Base-by-base conservation (phyloP, 768 basidiomycete species). In the Cystofilobasidium capitatum region DNA sequence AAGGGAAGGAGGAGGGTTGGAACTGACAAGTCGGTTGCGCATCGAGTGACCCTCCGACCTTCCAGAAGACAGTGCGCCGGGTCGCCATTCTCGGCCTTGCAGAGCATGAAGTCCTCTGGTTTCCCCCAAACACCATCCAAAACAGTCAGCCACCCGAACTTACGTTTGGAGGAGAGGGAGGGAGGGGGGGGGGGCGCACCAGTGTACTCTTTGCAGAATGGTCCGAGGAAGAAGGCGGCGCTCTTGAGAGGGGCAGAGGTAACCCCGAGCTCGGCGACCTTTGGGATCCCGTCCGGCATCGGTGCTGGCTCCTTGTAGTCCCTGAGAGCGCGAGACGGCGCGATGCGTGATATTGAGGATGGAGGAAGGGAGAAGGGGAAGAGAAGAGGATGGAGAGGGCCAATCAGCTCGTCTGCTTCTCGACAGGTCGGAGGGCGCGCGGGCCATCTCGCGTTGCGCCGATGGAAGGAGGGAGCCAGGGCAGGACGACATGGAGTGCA, bases 181-280 rank as follows among this genome's bases (percentile, higher is more conserved):
- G 57, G 40, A 47, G 57, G 57, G 22, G 5, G 54, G 22, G 42
- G 10, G 20, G 2, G 73, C 88, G 62, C 69, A 97, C 94, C 94
- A 79, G 94, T 98, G 80, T 85, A 94, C 66, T 91, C 89, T 79
- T 91, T 91, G 84, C 94, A 99, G 76, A 90, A 84, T 42, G 88
- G 87, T 35, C 91, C 96, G 76, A 99, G 85, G 80, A 97, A 97
- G 84, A 97, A 98, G 10, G 91, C 88, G 0, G 94, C 91, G 72
- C 88, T 89, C 81, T 98, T 97, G 74, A 98, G 81, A 1, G 94
- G 96, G 68, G 86, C 96, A 71, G 90, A 93, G 0, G 91, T 91
- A 51, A 81, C 82, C 47, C 93, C 94, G 54, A 99, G 78, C 78
- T 99, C 96, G 69, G 84, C 81, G 42, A 97, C 89, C 74, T 84